These are phyloP conservation scores for Scheffersomyces illinoinensis DNA, from an alignment of 1,139 yeast species.

Conservation along the genomic window DNA sequence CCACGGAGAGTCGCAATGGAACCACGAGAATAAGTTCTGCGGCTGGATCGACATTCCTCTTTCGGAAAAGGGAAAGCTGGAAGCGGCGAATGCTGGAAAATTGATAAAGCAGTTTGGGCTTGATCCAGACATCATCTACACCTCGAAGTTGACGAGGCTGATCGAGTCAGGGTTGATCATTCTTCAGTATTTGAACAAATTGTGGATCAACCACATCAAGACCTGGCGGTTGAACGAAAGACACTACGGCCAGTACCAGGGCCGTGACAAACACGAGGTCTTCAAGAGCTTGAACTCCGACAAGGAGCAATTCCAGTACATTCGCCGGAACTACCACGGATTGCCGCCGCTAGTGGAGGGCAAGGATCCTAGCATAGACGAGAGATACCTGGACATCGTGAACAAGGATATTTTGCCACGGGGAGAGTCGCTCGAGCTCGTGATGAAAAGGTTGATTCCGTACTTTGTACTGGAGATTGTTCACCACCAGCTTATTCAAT, in stretches of 20 bases:
- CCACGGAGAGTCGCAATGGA: slow-evolving; percentile 79
- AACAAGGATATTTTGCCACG: slow-evolving; percentile 45
- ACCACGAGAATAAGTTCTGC: slow-evolving; percentile 68
- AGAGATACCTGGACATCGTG: slow-evolving; percentile 38
- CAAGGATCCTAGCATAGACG: slow-evolving; percentile 43
- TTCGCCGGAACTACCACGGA: slow-evolving; percentile 69
- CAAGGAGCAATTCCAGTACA: slow-evolving; percentile 59
- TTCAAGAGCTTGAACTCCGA: slow-evolving; percentile 55
- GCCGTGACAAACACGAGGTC: slow-evolving; percentile 59
- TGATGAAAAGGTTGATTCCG: slow-evolving; percentile 60
- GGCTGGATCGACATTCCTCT: slow-evolving; percentile 83
- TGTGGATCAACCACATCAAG: slow-evolving; percentile 51
- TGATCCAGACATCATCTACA: slow-evolving; percentile 58
- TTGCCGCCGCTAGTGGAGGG: slow-evolving; percentile 56
- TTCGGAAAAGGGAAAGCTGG: slow-evolving; percentile 59
- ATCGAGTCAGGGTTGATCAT: slow-evolving; percentile 67
- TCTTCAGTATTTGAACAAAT: slow-evolving; percentile 42
- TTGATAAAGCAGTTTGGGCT: slow-evolving; percentile 42
- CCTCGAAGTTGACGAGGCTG: slow-evolving; percentile 66
- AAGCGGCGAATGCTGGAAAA: slow-evolving; percentile 61
- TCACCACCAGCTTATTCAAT: slow-evolving; percentile 28
- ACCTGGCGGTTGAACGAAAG: slow-evolving; percentile 78
- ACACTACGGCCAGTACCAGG: slow-evolving; percentile 78
- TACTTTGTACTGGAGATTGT: slow-evolving; percentile 48
- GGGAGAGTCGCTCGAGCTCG: slow-evolving; percentile 72